Conservation (phyloP, 805 yeast genomes). For the Pichia exigua region DNA sequence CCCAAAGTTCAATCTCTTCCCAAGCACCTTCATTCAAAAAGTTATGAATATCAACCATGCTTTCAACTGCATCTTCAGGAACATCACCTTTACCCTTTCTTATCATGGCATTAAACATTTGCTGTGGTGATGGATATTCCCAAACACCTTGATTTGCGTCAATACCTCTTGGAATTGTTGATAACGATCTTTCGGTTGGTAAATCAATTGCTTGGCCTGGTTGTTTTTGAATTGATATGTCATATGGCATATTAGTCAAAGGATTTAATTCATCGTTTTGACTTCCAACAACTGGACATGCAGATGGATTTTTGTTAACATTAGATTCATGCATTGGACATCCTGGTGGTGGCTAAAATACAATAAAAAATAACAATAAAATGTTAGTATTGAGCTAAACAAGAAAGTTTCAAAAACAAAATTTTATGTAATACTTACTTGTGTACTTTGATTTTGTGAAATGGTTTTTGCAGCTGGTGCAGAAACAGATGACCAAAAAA, state of each 20-base stretch:
- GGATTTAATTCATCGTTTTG: conserved; percentile 53
- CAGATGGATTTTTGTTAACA: background rate
- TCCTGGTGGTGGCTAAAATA: conserved; percentile 4
- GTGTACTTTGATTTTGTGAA: background rate
- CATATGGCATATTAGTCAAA: conserved; percentile 80
- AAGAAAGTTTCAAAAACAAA: background rate
- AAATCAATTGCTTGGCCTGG: conserved; percentile 76
- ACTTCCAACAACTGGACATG: conserved; percentile 29
- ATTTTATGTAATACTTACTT: background rate
- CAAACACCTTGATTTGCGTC: conserved; percentile 63
- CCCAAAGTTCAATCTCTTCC: conserved; percentile 93
- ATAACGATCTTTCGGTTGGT: conserved; percentile 76
- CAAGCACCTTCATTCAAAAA: conserved; percentile 96
- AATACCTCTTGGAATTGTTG: conserved; percentile 82
- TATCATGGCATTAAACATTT: conserved; percentile 96
- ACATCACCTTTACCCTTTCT: conserved; percentile 88
- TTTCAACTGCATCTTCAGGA: conserved; percentile 91
- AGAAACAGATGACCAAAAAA: conserved; percentile 68
- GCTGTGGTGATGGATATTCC: conserved; percentile 99
- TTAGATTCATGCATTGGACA: conserved; percentile 7
- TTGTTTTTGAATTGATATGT: conserved; percentile 53
- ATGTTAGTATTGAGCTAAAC: background rate
- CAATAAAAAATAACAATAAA: background rate
- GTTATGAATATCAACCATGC: conserved; percentile 96
- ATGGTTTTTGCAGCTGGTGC: background rate